These are phyloP conservation scores for Acanthochlamys bracteata DNA, from an alignment of 106 monocot species.

Conservation along the genomic window DNA sequence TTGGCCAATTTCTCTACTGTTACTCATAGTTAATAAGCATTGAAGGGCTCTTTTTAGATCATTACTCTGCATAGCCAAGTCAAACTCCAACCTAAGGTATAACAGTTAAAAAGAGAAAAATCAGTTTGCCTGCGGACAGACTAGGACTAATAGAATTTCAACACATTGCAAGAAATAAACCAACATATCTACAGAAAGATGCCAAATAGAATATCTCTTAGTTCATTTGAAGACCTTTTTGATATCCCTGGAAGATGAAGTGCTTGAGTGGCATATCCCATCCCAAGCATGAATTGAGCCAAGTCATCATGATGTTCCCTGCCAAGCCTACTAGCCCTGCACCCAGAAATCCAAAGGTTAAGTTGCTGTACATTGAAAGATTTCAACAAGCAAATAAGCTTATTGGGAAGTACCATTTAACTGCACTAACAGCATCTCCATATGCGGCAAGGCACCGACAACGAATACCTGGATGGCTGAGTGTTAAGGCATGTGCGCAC, in stretches of 20 bases:
- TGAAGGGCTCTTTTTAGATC: slow-evolving; percentile 94
- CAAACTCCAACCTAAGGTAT: slow-evolving; percentile 82
- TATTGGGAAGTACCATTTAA: slow-evolving; percentile 65
- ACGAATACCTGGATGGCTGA: slow-evolving; percentile 98
- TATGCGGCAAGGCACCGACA: slow-evolving; percentile 94
- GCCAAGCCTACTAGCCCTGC: slow-evolving; percentile 92
- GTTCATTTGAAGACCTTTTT: slow-evolving; percentile 45
- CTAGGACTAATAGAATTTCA: too few relatives aligned
- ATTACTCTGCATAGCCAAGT: slow-evolving; percentile 97
- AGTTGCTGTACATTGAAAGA: not conserved
- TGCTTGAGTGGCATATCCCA: slow-evolving; percentile 99
- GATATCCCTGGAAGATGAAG: slow-evolving; percentile 99
- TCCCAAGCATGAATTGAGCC: slow-evolving; percentile 98
- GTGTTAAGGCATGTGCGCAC: slow-evolving; percentile 92
- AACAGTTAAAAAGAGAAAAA: too few relatives aligned
- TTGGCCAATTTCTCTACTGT: slow-evolving; percentile 82
- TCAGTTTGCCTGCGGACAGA: too few relatives aligned
- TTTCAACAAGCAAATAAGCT: not conserved
- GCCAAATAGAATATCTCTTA: too few relatives aligned
- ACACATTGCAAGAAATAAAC: too few relatives aligned
- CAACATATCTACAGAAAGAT: too few relatives aligned
- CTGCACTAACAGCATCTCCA: slow-evolving; percentile 99
- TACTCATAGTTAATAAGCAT: slow-evolving; percentile 95
- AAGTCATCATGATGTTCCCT: slow-evolving; percentile 98
- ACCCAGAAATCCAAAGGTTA: slow-evolving; percentile 7